Evolutionary conservation across 306 rosid species (phyloP), one percentile per base, ranked within the genome.

Genomic region (Malus fusca): DNA sequence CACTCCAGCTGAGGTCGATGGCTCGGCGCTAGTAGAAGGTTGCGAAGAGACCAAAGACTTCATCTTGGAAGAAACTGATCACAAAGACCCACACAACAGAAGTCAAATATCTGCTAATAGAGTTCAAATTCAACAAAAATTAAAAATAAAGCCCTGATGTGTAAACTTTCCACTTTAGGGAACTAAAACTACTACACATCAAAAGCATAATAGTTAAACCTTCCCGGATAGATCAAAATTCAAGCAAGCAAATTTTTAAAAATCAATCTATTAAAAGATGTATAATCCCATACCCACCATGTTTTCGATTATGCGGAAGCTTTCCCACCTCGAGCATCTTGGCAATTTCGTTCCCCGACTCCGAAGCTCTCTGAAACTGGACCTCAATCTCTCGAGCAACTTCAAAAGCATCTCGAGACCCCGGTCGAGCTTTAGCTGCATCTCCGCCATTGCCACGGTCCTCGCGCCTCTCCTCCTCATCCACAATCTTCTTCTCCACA

Each of bases 241-340:
- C 80, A 63, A 44, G 68, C 72, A 33, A 22, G 31, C 60, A 66
- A 59, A 72, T 28, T 46, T 44, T 55, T 19, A 79, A 30, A 18
- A 64, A 31, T 9, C 6, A 7, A 31, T 6, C 13, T 3, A 25
- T 61, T 30, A 61, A 28, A 8, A 28, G 44, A 51, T 12, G 28
- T 28, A 67, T 35, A 56, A 35, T 25, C 58, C 35, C 66, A 23
- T 82, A 79, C 83, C 76, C 79, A 65, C 89, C 89, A 44, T 78
- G 90, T 78, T 89, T 96, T 18, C 88, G 86, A 72, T 79, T 62
- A 69, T 92, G 80, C 1, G 89, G 96, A 82, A 80, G 88, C 86
- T 78, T 92, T 51, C 97, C 98, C 23, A 83, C 96, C 86, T 96
- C 98, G 12, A 96, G 98, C 72, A 96, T 84, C 75, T 65, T 82